A percentile compares a stretch with the other conserved stretches of the same genome.
Evolutionary conservation across 768 basidiomycete genomes (phyloP).

Genomic region (Strobilomyces confusus): DNA sequence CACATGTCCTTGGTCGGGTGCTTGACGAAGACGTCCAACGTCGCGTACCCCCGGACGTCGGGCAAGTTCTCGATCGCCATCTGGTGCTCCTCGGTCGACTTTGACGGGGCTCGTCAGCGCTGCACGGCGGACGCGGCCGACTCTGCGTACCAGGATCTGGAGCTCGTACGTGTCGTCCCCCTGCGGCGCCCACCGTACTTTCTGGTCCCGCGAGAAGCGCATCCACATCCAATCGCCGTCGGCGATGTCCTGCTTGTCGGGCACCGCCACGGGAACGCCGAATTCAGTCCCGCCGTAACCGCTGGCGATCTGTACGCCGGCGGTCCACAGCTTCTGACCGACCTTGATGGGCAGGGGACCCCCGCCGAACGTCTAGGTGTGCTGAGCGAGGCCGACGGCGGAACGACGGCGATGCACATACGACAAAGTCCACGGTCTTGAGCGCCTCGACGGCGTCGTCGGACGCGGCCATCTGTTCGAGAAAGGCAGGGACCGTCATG

Average conservation of each 20-base stretch:
- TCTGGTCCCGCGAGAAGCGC: slow-evolving; percentile 13
- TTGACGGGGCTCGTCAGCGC: no score
- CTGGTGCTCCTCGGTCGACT: neutral
- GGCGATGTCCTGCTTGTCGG: slow-evolving; percentile 10
- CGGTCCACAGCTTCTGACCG: slow-evolving; percentile 31
- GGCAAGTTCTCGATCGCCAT: slow-evolving; percentile 33
- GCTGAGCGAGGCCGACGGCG: no score
- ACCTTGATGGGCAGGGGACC: slow-evolving; percentile 34
- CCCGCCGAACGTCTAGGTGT: slow-evolving; percentile 35
- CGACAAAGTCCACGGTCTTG: slow-evolving; percentile 26
- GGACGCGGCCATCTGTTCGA: slow-evolving; percentile 35
- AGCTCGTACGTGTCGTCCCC: no score
- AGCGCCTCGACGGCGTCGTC: slow-evolving; percentile 23
- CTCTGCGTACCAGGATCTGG: no score
- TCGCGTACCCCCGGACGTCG: slow-evolving; percentile 39
- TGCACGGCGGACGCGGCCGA: no score
- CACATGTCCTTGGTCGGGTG: slow-evolving; percentile 43
- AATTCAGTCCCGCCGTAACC: slow-evolving; percentile 38
- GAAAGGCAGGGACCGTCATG: slow-evolving; percentile 36
- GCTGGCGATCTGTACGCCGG: slow-evolving; percentile 32
- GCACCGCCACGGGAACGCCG: slow-evolving; percentile 6
- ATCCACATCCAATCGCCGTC: slow-evolving; percentile 37
- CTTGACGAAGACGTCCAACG: slow-evolving; percentile 39
- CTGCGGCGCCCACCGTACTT: no score
- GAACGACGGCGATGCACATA: slow-evolving; percentile 15